Percentiles rank a stretch among this genome's conserved stretches.
These are phyloP conservation scores for Multifurca ochricompacta DNA, from an alignment of 768 basidiomycete species.

Conservation along the genomic window DNA sequence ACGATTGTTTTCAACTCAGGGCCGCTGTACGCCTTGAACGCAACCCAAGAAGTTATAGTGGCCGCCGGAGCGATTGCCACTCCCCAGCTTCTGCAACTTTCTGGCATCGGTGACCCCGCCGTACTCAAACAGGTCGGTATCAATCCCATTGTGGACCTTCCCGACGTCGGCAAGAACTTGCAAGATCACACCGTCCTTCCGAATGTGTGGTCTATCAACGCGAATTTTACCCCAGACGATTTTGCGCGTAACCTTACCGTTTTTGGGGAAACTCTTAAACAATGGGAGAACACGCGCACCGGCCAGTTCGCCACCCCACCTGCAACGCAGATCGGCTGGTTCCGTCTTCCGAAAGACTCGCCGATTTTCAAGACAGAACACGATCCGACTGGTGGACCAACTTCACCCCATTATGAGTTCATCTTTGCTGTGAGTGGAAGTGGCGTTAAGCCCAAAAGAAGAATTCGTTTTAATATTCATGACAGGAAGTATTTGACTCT, in stretches of 20 bases:
- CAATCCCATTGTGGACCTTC: slow-evolving; percentile 20
- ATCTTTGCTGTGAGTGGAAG: slow-evolving; percentile 13
- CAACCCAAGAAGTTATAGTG: slow-evolving; percentile 14
- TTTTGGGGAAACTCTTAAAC: background rate
- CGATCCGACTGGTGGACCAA: slow-evolving; percentile 20
- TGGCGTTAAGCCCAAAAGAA: no score
- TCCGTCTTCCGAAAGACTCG: slow-evolving; percentile 10
- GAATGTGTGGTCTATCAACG: background rate
- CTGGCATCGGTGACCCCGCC: slow-evolving; percentile 25
- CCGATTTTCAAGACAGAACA: slow-evolving; percentile 2
- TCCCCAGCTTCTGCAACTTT: slow-evolving; percentile 25
- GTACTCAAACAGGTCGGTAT: slow-evolving; percentile 22
- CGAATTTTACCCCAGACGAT: slow-evolving; percentile 10
- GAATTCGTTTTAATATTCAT: background rate
- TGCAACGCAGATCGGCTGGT: slow-evolving; percentile 3
- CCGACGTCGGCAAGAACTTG: slow-evolving; percentile 27
- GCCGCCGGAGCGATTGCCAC: slow-evolving; percentile 15
- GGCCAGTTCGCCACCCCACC: slow-evolving; percentile 8
- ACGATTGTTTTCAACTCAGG: background rate
- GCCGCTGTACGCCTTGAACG: slow-evolving; percentile 16
- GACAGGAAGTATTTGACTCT: slow-evolving; percentile 10
- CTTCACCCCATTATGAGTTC: slow-evolving; percentile 17
- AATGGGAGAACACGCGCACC: slow-evolving; percentile 8
- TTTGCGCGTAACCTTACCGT: slow-evolving; percentile 12
- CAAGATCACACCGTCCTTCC: slow-evolving; percentile 22